Evolutionary conservation across 2,329 filamentous ascomycete species (phyloP).

Genomic region (Pseudopyricularia cyperi): DNA sequence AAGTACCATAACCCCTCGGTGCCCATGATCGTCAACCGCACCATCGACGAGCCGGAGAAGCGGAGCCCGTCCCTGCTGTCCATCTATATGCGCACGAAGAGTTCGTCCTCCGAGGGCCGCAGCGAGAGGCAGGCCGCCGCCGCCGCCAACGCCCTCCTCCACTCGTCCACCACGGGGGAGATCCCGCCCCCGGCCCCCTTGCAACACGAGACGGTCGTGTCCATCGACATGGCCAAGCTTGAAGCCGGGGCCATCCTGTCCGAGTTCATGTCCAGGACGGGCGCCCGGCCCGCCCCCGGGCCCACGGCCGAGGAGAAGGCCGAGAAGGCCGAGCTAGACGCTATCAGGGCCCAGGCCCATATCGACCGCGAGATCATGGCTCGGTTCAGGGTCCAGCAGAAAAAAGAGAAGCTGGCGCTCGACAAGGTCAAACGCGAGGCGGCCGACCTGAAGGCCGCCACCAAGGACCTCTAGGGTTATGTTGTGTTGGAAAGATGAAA

Average conservation of each 20-base stretch:
- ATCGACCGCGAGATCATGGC: slow-evolving; percentile 40
- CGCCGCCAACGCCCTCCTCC: background rate
- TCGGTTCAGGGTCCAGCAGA: slow-evolving; percentile 41
- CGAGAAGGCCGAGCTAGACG: slow-evolving; percentile 40
- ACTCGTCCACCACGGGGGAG: slow-evolving; percentile 3
- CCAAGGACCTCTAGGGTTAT: slow-evolving; percentile 2
- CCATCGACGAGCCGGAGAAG: slow-evolving; percentile 27
- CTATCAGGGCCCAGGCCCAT: slow-evolving; percentile 34
- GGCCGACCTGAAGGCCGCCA: slow-evolving; percentile 24
- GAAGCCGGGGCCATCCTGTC: slow-evolving; percentile 49
- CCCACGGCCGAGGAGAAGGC: slow-evolving; percentile 54
- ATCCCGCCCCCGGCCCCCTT: slow-evolving; percentile 33
- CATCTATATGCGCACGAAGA: slow-evolving; percentile 41
- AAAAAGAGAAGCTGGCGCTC: slow-evolving; percentile 48
- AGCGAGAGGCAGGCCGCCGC: slow-evolving; percentile 8
- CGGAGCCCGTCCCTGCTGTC: slow-evolving; percentile 46
- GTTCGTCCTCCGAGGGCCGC: background rate
- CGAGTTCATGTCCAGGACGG: slow-evolving; percentile 48
- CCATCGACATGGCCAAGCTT: slow-evolving; percentile 51
- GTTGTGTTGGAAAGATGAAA: too few relatives aligned
- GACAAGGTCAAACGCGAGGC: slow-evolving; percentile 38
- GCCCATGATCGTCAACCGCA: slow-evolving; percentile 70
- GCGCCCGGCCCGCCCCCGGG: slow-evolving; percentile 36
- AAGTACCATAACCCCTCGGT: slow-evolving; percentile 90
- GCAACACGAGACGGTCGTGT: slow-evolving; percentile 34